A percentile compares a stretch with the other conserved stretches of the same genome.
These are phyloP conservation scores for Phialemoniopsis sp. DNA, from an alignment of 2,329 filamentous ascomycete species.

Conservation along the genomic window DNA sequence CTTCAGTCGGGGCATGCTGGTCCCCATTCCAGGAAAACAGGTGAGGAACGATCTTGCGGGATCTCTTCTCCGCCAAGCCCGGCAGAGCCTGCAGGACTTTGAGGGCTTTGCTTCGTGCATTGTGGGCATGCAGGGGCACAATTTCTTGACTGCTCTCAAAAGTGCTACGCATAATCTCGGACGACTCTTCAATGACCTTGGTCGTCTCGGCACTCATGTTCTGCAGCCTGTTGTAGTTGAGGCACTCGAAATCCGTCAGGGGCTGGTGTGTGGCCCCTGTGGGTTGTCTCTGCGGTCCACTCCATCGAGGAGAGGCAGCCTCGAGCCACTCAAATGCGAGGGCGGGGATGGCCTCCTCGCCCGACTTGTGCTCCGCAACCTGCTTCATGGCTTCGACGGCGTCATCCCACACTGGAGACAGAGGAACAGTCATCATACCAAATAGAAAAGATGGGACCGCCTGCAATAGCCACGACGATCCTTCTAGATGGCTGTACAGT, in stretches of 20 bases:
- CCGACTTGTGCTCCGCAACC: slow-evolving; percentile 64
- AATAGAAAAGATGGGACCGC: slow-evolving; percentile 82
- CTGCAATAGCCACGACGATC: slow-evolving; percentile 61
- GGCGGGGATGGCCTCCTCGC: slow-evolving; percentile 68
- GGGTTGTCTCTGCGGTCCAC: slow-evolving; percentile 26
- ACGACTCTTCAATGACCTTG: slow-evolving; percentile 45
- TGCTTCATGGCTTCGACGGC: slow-evolving; percentile 70
- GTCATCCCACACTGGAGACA: slow-evolving; percentile 86
- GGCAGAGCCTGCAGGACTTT: slow-evolving; percentile 73
- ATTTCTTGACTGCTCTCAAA: slow-evolving; percentile 63
- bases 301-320: slow-evolving; percentile 50
- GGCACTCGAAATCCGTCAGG: slow-evolving; percentile 79
- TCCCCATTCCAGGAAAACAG: slow-evolving; percentile 76
- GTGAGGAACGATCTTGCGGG: slow-evolving; percentile 78
- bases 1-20: slow-evolving; percentile 14
- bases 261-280: slow-evolving; percentile 29
- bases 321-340: slow-evolving; percentile 77
- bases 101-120: slow-evolving; percentile 72
- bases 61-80: slow-evolving; percentile 77
- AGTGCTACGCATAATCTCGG: slow-evolving; percentile 53
- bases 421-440: slow-evolving; percentile 79
- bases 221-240: slow-evolving; percentile 61
- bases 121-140: slow-evolving; percentile 43
- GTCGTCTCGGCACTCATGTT: slow-evolving; percentile 46
- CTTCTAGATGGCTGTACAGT: slow-evolving; percentile 54